Evolutionary conservation across 331 rosid species (phyloP), one percentile per base, ranked within the genome.

Genomic region (Cydonia oblonga): DNA sequence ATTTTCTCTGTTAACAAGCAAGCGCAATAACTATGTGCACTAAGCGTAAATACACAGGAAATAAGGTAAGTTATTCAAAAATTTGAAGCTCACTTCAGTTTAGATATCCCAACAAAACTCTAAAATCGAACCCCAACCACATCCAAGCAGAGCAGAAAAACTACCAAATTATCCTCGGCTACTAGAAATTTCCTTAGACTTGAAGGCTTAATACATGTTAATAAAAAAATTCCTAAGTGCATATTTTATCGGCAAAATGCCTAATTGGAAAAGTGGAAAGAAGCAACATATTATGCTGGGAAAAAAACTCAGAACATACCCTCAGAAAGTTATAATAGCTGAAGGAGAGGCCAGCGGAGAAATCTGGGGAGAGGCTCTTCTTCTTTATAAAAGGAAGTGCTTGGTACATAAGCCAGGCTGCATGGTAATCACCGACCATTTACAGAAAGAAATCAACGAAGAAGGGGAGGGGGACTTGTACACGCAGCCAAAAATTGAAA

Each of bases 391-490:
- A 85, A 32, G 97, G 92, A 78, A 91, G 89, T 46, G 97, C 92
- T 71, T 87, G 84, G 83, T 89, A 93, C 91, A 89, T 86, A 64
- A 73, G 51, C 96, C 97, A 89, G 76, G 90, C 96, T 93, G 91
- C 88, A 82, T 23, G 14, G 74, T 61, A 81, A 57, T 38, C 61
- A 66, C 60, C 52, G 33, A 77, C 11, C 29, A 56, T 25, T 77
- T 53, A 26, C 33, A 19, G 59, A 75, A 56, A 63, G 9, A 70
- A 28, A 35, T 26, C 26, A 78, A 56, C 57, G 1, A 5, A 40
- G 71, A 35, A 20, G 14, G 42, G 19, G 15, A 26, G 75, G 18
- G 25, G 14, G 44, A 25, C 4, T 56, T 11, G 29, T 57, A 65
- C 72, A 75, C 46, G 46, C 16, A 30, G 67, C 75, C 35, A 28